A percentile compares a stretch with the other conserved stretches of the same genome.
phyloP scores from a whole-genome alignment of 257 asterid genomes.

The Dorcoceras hygrometricum region DNA sequence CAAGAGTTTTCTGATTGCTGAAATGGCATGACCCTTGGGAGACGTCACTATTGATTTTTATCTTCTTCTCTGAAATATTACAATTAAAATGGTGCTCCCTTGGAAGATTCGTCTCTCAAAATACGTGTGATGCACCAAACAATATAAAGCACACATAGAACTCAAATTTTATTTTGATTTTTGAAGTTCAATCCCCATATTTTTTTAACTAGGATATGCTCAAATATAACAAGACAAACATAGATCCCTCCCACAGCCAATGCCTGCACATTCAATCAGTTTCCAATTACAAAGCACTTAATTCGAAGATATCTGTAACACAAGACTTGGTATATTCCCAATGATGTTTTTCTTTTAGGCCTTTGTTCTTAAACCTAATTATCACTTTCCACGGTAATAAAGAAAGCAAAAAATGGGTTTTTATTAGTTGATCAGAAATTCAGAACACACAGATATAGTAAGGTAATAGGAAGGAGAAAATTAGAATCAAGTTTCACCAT shows the following conservation, averaged over 20 bases:
- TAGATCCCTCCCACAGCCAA: background rate
- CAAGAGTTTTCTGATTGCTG: background rate
- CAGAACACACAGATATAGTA: background rate
- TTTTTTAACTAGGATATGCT: background rate
- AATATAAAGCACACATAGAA: background rate
- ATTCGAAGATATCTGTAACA: no score
- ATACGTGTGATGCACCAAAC: background rate
- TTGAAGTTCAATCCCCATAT: background rate
- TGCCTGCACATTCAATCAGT: background rate
- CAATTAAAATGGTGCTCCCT: background rate
- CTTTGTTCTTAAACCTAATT: no score
- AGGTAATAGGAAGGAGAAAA: background rate
- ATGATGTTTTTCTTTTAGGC: background rate
- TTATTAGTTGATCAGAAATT: no score
- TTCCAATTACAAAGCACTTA: no score
- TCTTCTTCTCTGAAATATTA: background rate
- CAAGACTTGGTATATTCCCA: no score
- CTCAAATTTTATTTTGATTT: no score
- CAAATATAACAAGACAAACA: background rate
- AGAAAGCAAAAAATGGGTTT: background rate
- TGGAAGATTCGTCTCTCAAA: background rate
- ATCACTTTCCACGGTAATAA: background rate
- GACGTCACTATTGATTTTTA: background rate
- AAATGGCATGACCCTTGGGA: background rate
- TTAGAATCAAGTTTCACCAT: background rate